Base-by-base conservation (phyloP, 148 eudicot species). In the Hydrangea macrophylla region DNA sequence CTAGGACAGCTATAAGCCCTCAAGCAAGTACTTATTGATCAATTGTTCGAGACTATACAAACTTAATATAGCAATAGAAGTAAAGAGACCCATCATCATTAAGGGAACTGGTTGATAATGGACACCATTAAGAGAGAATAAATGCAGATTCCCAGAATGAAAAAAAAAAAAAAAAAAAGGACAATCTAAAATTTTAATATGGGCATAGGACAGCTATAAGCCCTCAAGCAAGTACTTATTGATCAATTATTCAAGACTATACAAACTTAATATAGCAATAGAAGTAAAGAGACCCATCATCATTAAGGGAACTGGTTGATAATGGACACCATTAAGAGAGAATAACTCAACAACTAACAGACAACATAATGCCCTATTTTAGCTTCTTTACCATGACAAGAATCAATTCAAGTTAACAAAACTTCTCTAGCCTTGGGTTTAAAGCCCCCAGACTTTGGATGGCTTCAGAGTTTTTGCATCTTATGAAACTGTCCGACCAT, bases 401-500 rank as follows among this genome's bases (percentile, higher is more conserved):
- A 35, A 20, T 55, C 55, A 50, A 62, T 60, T 64, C 27, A 60
- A 39, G 44, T 69, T 62, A 44, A 64, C 78, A 75, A 73, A 76
- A 80, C 36, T 58, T 66, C 70, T 61, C 37, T 37, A 63, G 61
- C 70, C 59, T 44, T 53, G 25, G 44, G 22, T 30, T 22, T 15
- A 30, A 11, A 31, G 27, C 25, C 40, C 60, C 24, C 15, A 15
- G 9, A 35, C 20, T 25, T 22, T n/a, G 1, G 13, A n/a, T 50
- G 24, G 36, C 69, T 50, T 45, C 37, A 7, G 23, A 26, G 25
- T 11, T 13, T 23, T 0, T 12, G 10, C 23, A 36, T 44, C 56
- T 73, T 70, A 84, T 9, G 90, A 88, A 30, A 85, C 86, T 56
- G 93, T 88, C 62, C 93, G 83, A 33, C 93, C 93, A 50, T 79